These are phyloP conservation scores for Entophlyctis helioformis DNA, from an alignment of 192 early-diverging fungal species.

Conservation along the genomic window DNA sequence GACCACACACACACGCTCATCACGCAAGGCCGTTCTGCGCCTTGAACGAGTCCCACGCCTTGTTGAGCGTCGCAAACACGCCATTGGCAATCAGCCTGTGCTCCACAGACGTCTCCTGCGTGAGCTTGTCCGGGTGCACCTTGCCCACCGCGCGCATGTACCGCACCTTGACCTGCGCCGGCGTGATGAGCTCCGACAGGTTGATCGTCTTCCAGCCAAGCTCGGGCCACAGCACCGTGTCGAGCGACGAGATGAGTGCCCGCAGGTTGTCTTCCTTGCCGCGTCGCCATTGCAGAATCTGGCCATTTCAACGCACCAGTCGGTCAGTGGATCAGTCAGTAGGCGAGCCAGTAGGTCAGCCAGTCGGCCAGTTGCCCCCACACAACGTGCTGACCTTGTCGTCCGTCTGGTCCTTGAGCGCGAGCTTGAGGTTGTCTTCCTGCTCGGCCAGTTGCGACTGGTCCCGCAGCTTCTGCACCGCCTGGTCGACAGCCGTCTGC, in stretches of 20 bases:
- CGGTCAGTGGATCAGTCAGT: too few species aligned
- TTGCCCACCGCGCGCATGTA: conserved; percentile 89
- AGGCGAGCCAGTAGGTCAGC: too few species aligned
- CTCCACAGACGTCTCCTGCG: conserved; percentile 52
- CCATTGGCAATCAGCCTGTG: conserved; percentile 75
- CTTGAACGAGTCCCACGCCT: conserved; percentile 94
- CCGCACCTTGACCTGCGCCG: conserved; percentile 74
- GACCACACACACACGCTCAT: too few species aligned
- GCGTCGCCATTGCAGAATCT: conserved; percentile 58
- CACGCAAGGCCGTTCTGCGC: conserved; percentile 52
- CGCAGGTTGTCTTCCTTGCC: conserved; percentile 88
- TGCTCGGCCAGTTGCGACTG: conserved; percentile 54
- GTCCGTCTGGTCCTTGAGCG: conserved; percentile 70
- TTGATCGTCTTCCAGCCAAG: conserved; percentile 60
- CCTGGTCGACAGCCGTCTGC: conserved; percentile 26
- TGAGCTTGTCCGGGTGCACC: conserved; percentile 88
- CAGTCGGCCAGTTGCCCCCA: too few species aligned
- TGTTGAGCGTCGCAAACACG: conserved; percentile 81
- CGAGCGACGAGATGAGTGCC: conserved; percentile 71
- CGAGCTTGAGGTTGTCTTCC: conserved; percentile 67
- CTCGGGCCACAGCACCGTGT: conserved; percentile 68
- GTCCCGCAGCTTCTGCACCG: conserved; percentile 63
- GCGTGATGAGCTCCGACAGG: conserved; percentile 75
- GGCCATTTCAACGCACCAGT: too few species aligned
- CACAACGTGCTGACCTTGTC: conserved; percentile 53